phyloP scores from a whole-genome alignment of 2,329 filamentous ascomycete genomes.

The Malbranchea cinnamomea region DNA sequence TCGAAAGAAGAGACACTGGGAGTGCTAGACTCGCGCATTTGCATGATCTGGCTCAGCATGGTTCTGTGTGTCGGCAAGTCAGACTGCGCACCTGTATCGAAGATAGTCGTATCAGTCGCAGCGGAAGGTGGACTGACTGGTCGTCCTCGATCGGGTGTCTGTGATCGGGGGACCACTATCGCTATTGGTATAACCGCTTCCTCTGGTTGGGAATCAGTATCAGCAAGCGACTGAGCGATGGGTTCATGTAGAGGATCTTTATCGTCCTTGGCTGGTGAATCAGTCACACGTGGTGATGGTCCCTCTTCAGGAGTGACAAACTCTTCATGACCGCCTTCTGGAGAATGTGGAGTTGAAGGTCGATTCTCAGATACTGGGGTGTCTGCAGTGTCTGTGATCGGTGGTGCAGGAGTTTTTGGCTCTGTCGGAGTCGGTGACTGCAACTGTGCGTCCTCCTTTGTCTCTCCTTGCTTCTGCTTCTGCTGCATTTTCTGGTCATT shows the following conservation, averaged over 20 bases:
- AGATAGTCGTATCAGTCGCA: slow-evolving; percentile 44
- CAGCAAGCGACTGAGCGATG: slow-evolving; percentile 1
- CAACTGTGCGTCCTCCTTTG: slow-evolving; percentile 4
- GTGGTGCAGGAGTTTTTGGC: too few relatives aligned
- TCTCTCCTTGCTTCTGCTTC: slow-evolving; percentile 7
- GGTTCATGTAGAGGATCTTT: background rate
- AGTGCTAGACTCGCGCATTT: slow-evolving; percentile 32
- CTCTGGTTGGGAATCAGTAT: too few relatives aligned
- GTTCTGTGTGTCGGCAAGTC: slow-evolving; percentile 33
- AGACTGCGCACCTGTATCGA: slow-evolving; percentile 57
- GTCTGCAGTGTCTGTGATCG: too few relatives aligned
- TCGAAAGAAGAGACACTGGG: slow-evolving; percentile 27
- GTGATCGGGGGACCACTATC: background rate
- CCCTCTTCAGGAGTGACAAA: slow-evolving; percentile 11
- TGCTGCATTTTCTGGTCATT: slow-evolving; percentile 2
- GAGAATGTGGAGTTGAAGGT: slow-evolving; percentile 5
- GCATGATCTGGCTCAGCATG: slow-evolving; percentile 35
- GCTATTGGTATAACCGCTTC: background rate
- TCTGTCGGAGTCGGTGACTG: too few relatives aligned
- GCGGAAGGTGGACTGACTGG: slow-evolving; percentile 29
- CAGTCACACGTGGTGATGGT: slow-evolving; percentile 7
- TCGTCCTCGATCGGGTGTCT: background rate
- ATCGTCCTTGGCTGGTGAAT: background rate
- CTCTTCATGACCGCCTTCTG: slow-evolving; percentile 6
- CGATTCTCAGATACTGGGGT: slow-evolving; percentile 4